These are phyloP conservation scores for Botrytis aclada DNA, from an alignment of 2,329 filamentous ascomycete genomes.

Conservation along the genomic window DNA sequence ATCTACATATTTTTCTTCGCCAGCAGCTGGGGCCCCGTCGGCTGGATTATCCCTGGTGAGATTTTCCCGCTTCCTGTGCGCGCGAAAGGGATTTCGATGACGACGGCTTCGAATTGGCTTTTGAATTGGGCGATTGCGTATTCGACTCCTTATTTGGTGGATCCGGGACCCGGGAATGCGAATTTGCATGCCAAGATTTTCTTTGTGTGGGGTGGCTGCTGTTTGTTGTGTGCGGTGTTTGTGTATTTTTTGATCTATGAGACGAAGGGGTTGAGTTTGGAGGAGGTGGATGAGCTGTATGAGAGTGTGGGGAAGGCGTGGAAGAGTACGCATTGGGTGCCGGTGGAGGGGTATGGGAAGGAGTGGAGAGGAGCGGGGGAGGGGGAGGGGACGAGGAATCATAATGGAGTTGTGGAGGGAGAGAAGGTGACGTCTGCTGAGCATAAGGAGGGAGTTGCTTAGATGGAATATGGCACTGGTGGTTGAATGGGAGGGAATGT, in stretches of 20 bases:
- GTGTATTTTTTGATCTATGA: constrained; percentile 57
- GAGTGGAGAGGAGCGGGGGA: background rate
- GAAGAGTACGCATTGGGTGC: constrained; percentile 11
- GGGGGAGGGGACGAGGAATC: background rate
- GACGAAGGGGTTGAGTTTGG: constrained; percentile 68
- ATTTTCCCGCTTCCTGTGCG: constrained; percentile 79
- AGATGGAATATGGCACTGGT: background rate
- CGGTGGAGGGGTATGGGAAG: background rate
- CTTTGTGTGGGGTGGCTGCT: constrained; percentile 60
- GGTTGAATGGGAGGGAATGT: background rate
- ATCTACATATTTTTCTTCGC: constrained; percentile 22
- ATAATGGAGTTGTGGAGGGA: background rate
- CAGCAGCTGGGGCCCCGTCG: constrained; percentile 38
- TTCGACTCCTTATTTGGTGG: constrained; percentile 68
- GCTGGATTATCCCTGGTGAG: constrained; percentile 82
- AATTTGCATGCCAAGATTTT: constrained; percentile 36
- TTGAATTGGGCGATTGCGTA: constrained; percentile 72
- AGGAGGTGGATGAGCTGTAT: constrained; percentile 66
- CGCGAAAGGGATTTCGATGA: constrained; percentile 66
- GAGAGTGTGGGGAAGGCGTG: constrained; percentile 27
- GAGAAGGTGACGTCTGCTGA: background rate
- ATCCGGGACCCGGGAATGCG: constrained; percentile 40
- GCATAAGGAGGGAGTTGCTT: background rate
- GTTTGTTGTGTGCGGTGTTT: constrained; percentile 51
- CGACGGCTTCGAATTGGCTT: constrained; percentile 85